Evolutionary conservation across 177 flowering plant genomes (phyloP).

Genomic region (Tripterygium wilfordii): DNA sequence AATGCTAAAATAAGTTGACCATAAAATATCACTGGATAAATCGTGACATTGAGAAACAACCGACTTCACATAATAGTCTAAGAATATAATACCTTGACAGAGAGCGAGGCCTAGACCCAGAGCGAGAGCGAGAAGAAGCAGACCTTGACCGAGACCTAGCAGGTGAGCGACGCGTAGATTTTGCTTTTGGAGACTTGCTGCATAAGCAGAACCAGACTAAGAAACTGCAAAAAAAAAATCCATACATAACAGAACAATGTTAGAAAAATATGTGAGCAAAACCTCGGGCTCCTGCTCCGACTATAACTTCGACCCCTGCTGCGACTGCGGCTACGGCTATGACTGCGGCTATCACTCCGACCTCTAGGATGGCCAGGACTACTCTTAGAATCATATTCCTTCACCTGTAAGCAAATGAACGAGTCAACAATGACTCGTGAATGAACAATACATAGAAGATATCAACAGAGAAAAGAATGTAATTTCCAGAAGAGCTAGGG

Average conservation of each 20-base stretch:
- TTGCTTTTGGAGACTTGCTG: constrained; percentile 65
- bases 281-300: constrained; percentile 55
- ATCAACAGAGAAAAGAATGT: too few relatives aligned
- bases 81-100: constrained; percentile 47
- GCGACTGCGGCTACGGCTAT: constrained; percentile 48
- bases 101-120: constrained; percentile 42
- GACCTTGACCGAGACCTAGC: constrained; percentile 52
- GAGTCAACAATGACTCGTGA: too few relatives aligned
- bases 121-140: constrained; percentile 44
- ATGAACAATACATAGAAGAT: too few relatives aligned
- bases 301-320: constrained; percentile 43
- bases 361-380: constrained; percentile 52
- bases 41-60: too few relatives aligned
- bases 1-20: too few relatives aligned
- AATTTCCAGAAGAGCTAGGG: neutral
- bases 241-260: neutral
- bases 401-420: constrained; percentile 37
- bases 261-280: neutral
- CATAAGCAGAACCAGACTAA: neutral
- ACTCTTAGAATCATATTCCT: constrained; percentile 55
- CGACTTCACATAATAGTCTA: too few relatives aligned
- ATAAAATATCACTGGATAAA: too few relatives aligned
- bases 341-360: constrained; percentile 52
- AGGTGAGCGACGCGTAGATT: constrained; percentile 43
- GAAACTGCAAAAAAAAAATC: neutral